Base-by-base conservation (phyloP, 2,329 filamentous ascomycete species). In the Pseudogymnoascus sp. region DNA sequence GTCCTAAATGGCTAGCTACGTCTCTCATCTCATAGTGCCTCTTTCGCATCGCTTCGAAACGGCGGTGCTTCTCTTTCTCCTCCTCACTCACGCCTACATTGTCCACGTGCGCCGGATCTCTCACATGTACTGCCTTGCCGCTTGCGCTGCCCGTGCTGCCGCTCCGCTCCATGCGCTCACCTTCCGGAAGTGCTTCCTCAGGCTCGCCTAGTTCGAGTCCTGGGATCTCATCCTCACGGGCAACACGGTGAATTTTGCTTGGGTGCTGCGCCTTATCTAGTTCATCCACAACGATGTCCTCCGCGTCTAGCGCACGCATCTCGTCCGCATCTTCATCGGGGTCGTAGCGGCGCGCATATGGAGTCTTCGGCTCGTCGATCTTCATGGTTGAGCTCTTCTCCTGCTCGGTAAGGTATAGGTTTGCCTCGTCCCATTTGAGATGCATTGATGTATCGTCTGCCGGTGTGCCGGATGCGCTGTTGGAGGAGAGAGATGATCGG, bases 1-100 rank as follows among this genome's bases (percentile, higher is more conserved):
- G 88, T 12, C 91, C 92, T 67, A 99, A 83, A 62, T 97, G 77
- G 71, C 87, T 84, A 71, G 94, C 96, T 64, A 97, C 92, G 72
- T 94, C 89, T 78, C 85, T 91, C 94, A 99, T 99, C 81, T 99
- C 94, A 77, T 99, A 99, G 77, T 99, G 94, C 79, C 87, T 93
- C 86, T 94, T 97, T 72, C 94, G 85, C 80, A 91, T 82, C 77
- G 90, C 82, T 78, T 97, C 92, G 75, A 99, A 99, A 73, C 89
- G 86, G 73, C 83, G 85, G 76, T 99, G 94, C 80, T 97, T 97
- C 79, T 94, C 91, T 66, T 80, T 81, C 74, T 96, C 92, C 75
- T 96, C 91, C 44, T 82, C 77, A 64, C 78, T 84, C 71, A 86
- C 75, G 37, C 82, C 82, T 21, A 77, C 73, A 76, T 84, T 81